phyloP scores from a whole-genome alignment of 2,329 filamentous ascomycete genomes.

The Exophiala oligosperma region DNA sequence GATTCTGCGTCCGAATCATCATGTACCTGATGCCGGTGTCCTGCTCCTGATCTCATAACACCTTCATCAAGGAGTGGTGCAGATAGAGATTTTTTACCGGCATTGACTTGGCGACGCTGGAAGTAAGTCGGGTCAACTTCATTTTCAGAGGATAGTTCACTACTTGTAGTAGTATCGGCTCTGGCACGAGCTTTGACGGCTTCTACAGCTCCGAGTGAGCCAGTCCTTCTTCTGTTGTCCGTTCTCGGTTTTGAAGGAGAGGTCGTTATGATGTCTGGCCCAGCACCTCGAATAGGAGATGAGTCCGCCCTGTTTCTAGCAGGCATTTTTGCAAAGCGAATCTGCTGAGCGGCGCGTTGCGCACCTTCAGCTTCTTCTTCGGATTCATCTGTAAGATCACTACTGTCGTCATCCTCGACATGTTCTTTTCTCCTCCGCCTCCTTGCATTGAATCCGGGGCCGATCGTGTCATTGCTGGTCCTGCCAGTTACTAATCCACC shows the following conservation, averaged over 20 bases:
- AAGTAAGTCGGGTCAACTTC: slow-evolving; percentile 55
- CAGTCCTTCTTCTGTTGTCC: slow-evolving; percentile 50
- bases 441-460: slow-evolving; percentile 50
- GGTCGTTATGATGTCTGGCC: slow-evolving; percentile 53
- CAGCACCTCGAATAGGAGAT: slow-evolving; percentile 69
- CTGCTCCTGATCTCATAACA: neutral
- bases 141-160: slow-evolving; percentile 66
- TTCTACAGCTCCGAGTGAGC: slow-evolving; percentile 58
- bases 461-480: slow-evolving; percentile 57
- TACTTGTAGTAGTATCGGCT: slow-evolving; percentile 65
- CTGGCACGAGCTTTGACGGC: slow-evolving; percentile 55
- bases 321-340: slow-evolving; percentile 96
- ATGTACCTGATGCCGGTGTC: slow-evolving; percentile 31
- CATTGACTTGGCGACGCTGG: slow-evolving; percentile 54
- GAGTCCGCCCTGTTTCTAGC: slow-evolving; percentile 82
- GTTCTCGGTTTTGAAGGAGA: slow-evolving; percentile 55
- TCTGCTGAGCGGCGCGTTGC: slow-evolving; percentile 73
- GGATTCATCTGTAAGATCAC: slow-evolving; percentile 65
- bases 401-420: slow-evolving; percentile 65
- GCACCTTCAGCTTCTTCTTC: slow-evolving; percentile 59
- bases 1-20: slow-evolving; percentile 51
- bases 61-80: slow-evolving; percentile 21
- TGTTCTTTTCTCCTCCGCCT: slow-evolving; percentile 56
- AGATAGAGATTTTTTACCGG: slow-evolving; percentile 37
- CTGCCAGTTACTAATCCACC: slow-evolving; percentile 63